These are phyloP conservation scores for Solanum hybrid DNA, from an alignment of 305 asterid genomes.

Conservation along the genomic window DNA sequence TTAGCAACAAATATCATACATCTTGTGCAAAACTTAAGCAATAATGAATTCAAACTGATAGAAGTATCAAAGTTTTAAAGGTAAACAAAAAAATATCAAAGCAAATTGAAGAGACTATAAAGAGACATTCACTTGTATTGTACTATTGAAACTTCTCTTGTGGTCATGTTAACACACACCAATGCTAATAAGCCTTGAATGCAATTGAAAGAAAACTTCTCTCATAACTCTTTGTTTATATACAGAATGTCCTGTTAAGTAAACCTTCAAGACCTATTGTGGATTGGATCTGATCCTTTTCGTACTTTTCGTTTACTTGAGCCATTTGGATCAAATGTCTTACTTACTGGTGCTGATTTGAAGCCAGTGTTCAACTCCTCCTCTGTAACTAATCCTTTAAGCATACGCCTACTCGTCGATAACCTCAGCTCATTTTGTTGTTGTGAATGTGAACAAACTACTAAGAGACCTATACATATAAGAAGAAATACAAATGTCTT, in stretches of 20 bases:
- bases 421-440: slow-evolving; percentile 6
- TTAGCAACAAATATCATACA: background rate
- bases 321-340: slow-evolving; percentile 27
- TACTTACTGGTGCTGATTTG: slow-evolving; percentile 11
- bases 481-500: slow-evolving; percentile 15
- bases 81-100: background rate
- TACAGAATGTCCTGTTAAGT: background rate
- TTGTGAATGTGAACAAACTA: slow-evolving; percentile 10
- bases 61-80: background rate
- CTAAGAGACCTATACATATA: slow-evolving; percentile 17
- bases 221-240: slow-evolving; percentile 1
- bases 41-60: slow-evolving; percentile 3
- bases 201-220: background rate
- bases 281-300: slow-evolving; percentile 86
- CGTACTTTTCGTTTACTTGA: slow-evolving; percentile 57
- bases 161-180: background rate
- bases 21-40: background rate
- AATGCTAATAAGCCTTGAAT: background rate
- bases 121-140: background rate
- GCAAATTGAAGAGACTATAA: background rate
- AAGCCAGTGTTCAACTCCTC: slow-evolving; percentile 15
- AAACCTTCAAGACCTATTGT: slow-evolving; percentile 55
- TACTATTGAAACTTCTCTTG: background rate
- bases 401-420: slow-evolving; percentile 21
- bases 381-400: slow-evolving; percentile 17